Conservation (phyloP, 768 basidiomycete genomes). For the Crepidotus variabilis region DNA sequence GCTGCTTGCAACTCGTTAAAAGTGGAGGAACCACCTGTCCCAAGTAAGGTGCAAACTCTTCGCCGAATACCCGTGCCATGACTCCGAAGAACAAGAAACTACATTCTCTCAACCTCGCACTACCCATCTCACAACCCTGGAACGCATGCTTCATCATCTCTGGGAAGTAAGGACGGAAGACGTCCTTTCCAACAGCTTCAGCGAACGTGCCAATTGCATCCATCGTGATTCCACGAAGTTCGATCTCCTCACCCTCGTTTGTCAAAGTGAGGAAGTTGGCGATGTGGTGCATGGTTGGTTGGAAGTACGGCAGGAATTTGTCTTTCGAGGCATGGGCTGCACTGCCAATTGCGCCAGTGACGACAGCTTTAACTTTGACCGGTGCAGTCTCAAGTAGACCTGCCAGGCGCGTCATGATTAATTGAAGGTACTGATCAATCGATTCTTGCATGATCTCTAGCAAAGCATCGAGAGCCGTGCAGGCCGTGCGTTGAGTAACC, state of each 20-base stretch:
- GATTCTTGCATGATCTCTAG: conserved; percentile 91
- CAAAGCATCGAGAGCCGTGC: conserved; percentile 93
- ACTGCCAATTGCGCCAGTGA: conserved; percentile 96
- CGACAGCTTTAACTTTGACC: conserved; percentile 85
- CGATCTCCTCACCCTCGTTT: conserved; percentile 87
- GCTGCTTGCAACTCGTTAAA: conserved; percentile 76
- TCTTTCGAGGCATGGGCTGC: conserved; percentile 95
- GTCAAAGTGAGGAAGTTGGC: conserved; percentile 84
- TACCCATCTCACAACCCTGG: conserved; percentile 82
- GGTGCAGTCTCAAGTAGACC: conserved; percentile 85
- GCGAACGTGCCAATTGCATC: conserved; percentile 99
- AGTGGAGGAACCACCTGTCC: conserved; percentile 84
- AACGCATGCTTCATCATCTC: conserved; percentile 96
- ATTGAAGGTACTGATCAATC: conserved; percentile 86
- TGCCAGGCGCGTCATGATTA: conserved; percentile 93
- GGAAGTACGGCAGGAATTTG: conserved; percentile 91
- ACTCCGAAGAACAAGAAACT: conserved; percentile 98
- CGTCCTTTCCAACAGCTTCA: conserved; percentile 91
- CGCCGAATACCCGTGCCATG: conserved; percentile 95
- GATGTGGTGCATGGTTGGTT: conserved; percentile 83
- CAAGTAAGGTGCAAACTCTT: conserved; percentile 89
- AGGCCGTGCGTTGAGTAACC: conserved; percentile 87
- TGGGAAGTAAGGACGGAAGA: conserved; percentile 94
- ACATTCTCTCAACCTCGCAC: conserved; percentile 87
- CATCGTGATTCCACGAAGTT: conserved; percentile 95